Evolutionary conservation across 169 alveolate species (phyloP), one percentile per base, ranked within the genome.

Genomic region (Plasmodium falciparum): DNA sequence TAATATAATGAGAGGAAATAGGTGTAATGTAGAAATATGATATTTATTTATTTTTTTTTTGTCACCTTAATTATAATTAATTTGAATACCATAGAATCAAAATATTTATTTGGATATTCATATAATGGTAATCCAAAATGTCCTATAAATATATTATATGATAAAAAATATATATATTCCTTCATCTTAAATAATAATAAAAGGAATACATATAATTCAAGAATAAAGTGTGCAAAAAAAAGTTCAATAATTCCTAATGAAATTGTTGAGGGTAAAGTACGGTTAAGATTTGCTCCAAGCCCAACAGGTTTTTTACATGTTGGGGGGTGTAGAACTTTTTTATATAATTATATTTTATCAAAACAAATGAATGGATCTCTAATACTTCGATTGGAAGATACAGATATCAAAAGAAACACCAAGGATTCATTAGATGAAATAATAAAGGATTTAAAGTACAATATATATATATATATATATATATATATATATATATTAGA

Each of bases 241-340:
- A 80, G 67, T 15, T 29, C 8, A 52, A 26, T 29, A 65, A 33
- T 54, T 54, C 45, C 47, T 54, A 56, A 62, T 59, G 83, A 69
- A 22, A 11, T n/a, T 20, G 56, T 73, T 52, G 49, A 29, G 29
- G 52, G 3, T 49, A 43, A 52, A 47, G 83, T 80, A 4, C 50
- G 90, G 9, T 74, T 88, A 39, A 70, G 95, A 52, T 92, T 92
- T 73, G 95, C 95, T 47, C 95, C 95, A 65, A 86, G 96, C 20
- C 97, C 97, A 22, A 94, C 97, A 1, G 97, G 97, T 8, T 85
- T 61, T 43, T 74, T 95, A 49, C 97, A 95, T 86, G 93, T 94
- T 8, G 97, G 97, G 47, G 94, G 95, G 26, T 86, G 95, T 50
- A 89, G 97, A 62, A 93, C 96, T n/a, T 94, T 93, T 74, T 88